Evolutionary conservation across 805 yeast genomes (phyloP), one percentile per base, ranked within the genome.

Genomic region (Blastobotrys robertii): DNA sequence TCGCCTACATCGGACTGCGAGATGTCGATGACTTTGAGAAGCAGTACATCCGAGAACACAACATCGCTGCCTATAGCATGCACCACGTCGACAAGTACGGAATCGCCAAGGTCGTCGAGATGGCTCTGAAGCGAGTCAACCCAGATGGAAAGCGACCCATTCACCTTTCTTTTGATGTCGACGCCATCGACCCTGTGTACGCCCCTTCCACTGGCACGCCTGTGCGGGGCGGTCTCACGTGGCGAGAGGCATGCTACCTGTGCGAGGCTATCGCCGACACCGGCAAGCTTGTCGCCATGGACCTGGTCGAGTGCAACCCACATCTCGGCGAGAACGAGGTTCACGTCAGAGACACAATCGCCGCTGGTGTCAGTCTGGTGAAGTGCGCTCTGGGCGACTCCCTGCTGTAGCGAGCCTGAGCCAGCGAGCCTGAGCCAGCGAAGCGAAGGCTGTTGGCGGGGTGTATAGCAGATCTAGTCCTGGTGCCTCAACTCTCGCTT

Each of bases 181-280:
- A 90, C 65, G 97, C 97, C 35, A 81, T 92, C 45, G 98, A 90
- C 64, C 97, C 97, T 38, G 72, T 78, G 48, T 87, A 70, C 58
- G 96, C 92, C 10, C 97, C 96, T 13, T 95, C 97, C 33, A 90
- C 98, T 1, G 98, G 98, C 43, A 92, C 98, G 1, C 90, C 97
- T 35, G 98, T 90, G 11, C 79, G 95, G 62, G 97, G 97, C 50
- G 98, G 98, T 3, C 70, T 90, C 50, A 81, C 96, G 7, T 73
- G 90, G 63, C 77, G 98, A 67, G 98, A 90, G 66, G 97, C 96
- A 39, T 73, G 92, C 60, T 90, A 82, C 60, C 65, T 90, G 42
- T 92, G 88, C 47, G 98, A 90, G 67, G 92, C 90, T 51, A 70
- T 88, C 30, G 96, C 96, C 7, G 85, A 78, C 56, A 76, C 94